Conservation (phyloP, 192 early-diverging fungal species). For the Entomortierella beljakovae region DNA sequence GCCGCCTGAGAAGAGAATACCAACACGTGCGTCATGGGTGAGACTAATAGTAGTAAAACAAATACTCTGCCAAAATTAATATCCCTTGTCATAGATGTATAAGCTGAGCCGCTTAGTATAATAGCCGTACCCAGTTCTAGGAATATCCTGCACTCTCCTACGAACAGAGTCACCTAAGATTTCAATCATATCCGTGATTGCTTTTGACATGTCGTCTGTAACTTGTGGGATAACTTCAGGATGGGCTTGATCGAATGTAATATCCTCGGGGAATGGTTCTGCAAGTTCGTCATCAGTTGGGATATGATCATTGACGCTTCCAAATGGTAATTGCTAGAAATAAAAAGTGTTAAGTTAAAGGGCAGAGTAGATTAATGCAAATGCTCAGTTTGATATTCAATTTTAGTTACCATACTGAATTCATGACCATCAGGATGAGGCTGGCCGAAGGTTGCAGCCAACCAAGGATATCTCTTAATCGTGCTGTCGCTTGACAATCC, state of each 20-base stretch:
- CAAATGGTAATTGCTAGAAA: slow-evolving; percentile 60
- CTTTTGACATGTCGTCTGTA: slow-evolving; percentile 49
- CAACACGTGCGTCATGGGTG: slow-evolving; percentile 65
- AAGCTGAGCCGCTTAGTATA: background rate
- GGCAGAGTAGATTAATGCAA: background rate
- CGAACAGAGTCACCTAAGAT: slow-evolving; percentile 61
- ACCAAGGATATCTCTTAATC: slow-evolving; percentile 42
- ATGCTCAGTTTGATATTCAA: background rate
- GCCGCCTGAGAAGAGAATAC: slow-evolving; percentile 93
- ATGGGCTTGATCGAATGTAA: slow-evolving; percentile 33
- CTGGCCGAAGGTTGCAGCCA: background rate
- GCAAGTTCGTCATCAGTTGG: slow-evolving; percentile 41
- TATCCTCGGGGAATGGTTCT: slow-evolving; percentile 26
- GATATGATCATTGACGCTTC: slow-evolving; percentile 51
- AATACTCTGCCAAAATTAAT: background rate
- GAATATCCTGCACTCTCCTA: slow-evolving; percentile 61
- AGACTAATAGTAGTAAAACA: background rate
- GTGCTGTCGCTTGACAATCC: slow-evolving; percentile 1
- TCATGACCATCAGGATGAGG: background rate
- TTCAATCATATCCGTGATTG: slow-evolving; percentile 50
- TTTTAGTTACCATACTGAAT: slow-evolving; percentile 5
- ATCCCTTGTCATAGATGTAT: background rate
- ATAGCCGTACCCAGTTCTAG: slow-evolving; percentile 49
- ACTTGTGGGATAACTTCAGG: slow-evolving; percentile 47
- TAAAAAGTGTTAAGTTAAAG: background rate